Evolutionary conservation across 768 basidiomycete species (phyloP).

Genomic region (Brasilioporus rufonigricans): DNA sequence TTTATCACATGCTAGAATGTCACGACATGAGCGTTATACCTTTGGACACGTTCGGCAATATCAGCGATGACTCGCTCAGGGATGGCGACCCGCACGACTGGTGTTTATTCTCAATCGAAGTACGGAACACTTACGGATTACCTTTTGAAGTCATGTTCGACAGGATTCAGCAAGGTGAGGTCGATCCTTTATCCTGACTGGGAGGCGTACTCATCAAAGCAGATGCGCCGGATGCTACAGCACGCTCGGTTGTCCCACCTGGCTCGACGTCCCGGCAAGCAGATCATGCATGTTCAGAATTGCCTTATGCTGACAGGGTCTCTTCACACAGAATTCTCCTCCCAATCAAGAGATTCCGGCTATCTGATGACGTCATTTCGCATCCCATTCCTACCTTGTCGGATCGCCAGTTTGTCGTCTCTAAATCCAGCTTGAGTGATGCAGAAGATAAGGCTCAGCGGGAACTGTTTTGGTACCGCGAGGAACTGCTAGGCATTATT

Average conservation of each 20-base stretch:
- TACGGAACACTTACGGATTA: conserved; percentile 87
- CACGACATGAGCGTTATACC: conserved; percentile 79
- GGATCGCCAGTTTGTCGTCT: conserved; percentile 88
- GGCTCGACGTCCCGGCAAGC: conserved; percentile 80
- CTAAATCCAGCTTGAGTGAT: conserved; percentile 61
- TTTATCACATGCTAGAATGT: conserved; percentile 93
- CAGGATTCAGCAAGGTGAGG: conserved; percentile 59
- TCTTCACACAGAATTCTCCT: conserved; percentile 51
- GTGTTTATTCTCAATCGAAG: conserved; percentile 87
- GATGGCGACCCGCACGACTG: conserved; percentile 58
- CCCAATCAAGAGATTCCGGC: conserved; percentile 66
- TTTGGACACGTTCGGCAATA: conserved; percentile 35
- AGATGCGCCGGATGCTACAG: conserved; percentile 43
- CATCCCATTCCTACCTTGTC: conserved; percentile 81
- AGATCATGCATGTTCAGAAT: not conserved
- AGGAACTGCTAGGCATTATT: conserved; percentile 73
- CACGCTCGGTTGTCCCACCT: conserved; percentile 70
- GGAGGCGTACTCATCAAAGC: conserved; percentile 3
- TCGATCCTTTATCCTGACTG: not conserved
- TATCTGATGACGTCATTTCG: conserved; percentile 57
- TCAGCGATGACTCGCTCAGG: conserved; percentile 26
- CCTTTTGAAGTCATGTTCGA: conserved; percentile 89
- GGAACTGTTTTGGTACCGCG: conserved; percentile 95
- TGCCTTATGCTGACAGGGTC: conserved; percentile 4
- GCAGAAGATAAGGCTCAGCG: conserved; percentile 62